Base-by-base conservation (phyloP, 2,329 filamentous ascomycete genomes). In the Oidium heveae region DNA sequence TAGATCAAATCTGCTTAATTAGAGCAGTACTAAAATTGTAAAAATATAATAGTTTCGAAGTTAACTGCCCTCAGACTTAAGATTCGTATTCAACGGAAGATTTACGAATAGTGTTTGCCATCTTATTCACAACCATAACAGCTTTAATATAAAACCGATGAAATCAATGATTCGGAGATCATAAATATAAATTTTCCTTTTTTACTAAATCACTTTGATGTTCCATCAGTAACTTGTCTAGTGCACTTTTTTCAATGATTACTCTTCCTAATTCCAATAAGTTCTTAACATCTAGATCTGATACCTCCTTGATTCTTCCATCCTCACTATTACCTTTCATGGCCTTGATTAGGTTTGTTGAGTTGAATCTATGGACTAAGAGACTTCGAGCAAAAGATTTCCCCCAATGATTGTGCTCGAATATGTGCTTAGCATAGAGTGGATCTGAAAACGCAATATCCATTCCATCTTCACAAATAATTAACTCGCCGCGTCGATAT, bases 201-300 rank as follows among this genome's bases (percentile, higher is more conserved):
- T 57, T 54, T 36, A 60, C 54, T 57, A 84, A 63, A 66, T 86
- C 82, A 63, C 75, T 81, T 70, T 82, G 74, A 63, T 94, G 87
- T 60, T 73, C 69, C 64, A 72, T 69, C 63, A 95, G 74, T 65
- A 96, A 78, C 66, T 77, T 74, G 66, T 80, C 75, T 63, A 98
- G 72, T 37, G 89, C 89, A 44, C 71, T 70, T 66, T 83, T 78
- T 75, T 98, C 91, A 63, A 98, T 79, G 57, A 98, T 80, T 57
- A 98, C 71, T 63, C 87, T 79, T 54, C 84, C 84, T 54, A 82
- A 80, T 71, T 91, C 85, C 60, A 98, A 70, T 59, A 98, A 68
- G 66, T 96, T 85, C 75, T 96, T 98, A 58, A 98, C 86, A 68
- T 96, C 91, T 37, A 98, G 86, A 58, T 94, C 83, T n/a, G 74